Evolutionary conservation across 441 rosid genomes (phyloP).

Genomic region (Bocquillonia castaneifolia): DNA sequence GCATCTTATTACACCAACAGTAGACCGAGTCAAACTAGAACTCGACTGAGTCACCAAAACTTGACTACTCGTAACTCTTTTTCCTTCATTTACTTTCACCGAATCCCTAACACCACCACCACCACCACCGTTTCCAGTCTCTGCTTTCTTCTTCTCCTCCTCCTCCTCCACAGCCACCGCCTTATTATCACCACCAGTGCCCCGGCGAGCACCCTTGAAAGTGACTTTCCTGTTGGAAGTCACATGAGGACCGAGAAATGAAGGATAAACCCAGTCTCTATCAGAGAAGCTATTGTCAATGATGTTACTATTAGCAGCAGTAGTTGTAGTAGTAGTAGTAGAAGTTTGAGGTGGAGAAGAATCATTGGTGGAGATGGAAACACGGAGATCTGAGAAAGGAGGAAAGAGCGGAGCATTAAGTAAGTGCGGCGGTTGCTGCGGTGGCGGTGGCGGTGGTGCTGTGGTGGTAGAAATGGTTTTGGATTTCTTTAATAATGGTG

Average conservation of each 20-base stretch:
- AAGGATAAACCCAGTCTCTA: slow-evolving; percentile 66
- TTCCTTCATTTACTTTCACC: slow-evolving; percentile 1
- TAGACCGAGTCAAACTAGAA: slow-evolving; percentile 24
- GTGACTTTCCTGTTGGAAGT: slow-evolving; percentile 38
- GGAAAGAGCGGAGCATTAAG: slow-evolving; percentile 8
- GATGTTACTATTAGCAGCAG: background rate
- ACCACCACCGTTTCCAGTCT: slow-evolving; percentile 20
- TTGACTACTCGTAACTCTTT: slow-evolving; percentile 32
- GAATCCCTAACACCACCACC: slow-evolving; percentile 4
- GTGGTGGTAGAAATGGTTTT: slow-evolving; percentile 31
- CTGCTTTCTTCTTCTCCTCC: slow-evolving; percentile 28
- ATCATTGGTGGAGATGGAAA: slow-evolving; percentile 25
- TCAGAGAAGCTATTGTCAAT: slow-evolving; percentile 26
- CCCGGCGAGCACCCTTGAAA: slow-evolving; percentile 29
- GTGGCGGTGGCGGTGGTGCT: slow-evolving; percentile 7
- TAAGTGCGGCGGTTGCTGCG: too few species aligned
- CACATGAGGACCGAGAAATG: slow-evolving; percentile 53
- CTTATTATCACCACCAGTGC: slow-evolving; percentile 10
- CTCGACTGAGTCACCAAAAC: slow-evolving; percentile 26
- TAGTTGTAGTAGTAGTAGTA: background rate
- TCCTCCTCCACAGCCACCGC: slow-evolving; percentile 10
- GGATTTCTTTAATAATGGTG: slow-evolving; percentile 51
- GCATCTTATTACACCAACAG: slow-evolving; percentile 6
- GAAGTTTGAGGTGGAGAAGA: slow-evolving; percentile 10
- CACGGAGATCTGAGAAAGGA: slow-evolving; percentile 34